These are phyloP conservation scores for Carex littledalei DNA, from an alignment of 176 grass and related monocot genomes.

Conservation along the genomic window DNA sequence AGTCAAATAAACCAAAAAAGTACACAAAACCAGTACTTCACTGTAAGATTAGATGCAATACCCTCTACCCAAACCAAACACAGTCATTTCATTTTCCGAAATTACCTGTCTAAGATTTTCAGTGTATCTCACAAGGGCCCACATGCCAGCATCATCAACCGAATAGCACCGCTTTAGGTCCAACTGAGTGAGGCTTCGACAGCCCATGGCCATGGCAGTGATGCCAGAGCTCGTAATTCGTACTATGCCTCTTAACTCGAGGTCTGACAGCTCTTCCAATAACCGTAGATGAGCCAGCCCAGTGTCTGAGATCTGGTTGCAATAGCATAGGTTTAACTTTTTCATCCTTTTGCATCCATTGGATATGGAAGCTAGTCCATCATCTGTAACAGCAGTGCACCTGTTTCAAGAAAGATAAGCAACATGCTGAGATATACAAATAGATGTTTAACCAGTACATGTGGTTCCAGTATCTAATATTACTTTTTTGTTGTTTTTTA, in stretches of 20 bases:
- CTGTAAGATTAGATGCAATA: not conserved
- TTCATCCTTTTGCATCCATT: slow-evolving; percentile 74
- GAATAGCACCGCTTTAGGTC: slow-evolving; percentile 85
- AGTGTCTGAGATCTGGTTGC: slow-evolving; percentile 69
- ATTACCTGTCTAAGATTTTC: slow-evolving; percentile 90
- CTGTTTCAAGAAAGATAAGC: slow-evolving; percentile 27
- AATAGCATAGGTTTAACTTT: slow-evolving; percentile 85
- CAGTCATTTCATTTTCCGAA: not conserved
- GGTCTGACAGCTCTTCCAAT: slow-evolving; percentile 70
- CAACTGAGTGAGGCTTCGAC: slow-evolving; percentile 60
- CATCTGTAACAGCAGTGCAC: slow-evolving; percentile 61
- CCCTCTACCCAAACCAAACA: not conserved
- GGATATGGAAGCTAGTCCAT: slow-evolving; percentile 70
- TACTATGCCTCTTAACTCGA: slow-evolving; percentile 69
- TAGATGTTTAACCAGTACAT: not conserved
- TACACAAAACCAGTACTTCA: not conserved
- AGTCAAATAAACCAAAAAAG: not conserved
- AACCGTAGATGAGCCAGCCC: slow-evolving; percentile 64
- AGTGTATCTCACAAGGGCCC: slow-evolving; percentile 69
- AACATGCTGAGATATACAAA: not conserved
- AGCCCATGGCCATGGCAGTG: slow-evolving; percentile 51
- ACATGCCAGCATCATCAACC: slow-evolving; percentile 66
- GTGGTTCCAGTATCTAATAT: not conserved
- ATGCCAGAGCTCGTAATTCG: slow-evolving; percentile 67
- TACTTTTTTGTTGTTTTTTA: no score